A percentile compares a stretch with the other conserved stretches of the same genome.
phyloP scores from a whole-genome alignment of 257 asterid species.

The Penstemon davidsonii region DNA sequence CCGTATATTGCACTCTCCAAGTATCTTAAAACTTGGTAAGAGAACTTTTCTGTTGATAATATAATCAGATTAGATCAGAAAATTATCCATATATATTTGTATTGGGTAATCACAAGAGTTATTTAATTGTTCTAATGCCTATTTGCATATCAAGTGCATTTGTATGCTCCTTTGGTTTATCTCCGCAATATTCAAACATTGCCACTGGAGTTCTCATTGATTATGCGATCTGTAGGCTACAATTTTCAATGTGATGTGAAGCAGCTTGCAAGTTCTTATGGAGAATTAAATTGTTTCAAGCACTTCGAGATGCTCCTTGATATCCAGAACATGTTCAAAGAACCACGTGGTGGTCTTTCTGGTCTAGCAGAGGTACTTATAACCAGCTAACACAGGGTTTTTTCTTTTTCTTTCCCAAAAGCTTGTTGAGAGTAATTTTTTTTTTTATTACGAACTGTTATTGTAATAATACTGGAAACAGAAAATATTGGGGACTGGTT shows the following conservation, averaged over 20 bases:
- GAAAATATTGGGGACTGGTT: constrained; percentile 80
- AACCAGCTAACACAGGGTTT: constrained; percentile 14
- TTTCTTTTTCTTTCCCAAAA: not conserved
- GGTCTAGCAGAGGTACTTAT: constrained; percentile 76
- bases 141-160: not conserved
- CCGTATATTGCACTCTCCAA: constrained; percentile 67
- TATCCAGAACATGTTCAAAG: constrained; percentile 85
- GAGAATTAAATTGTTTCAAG: constrained; percentile 70
- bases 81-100: not conserved
- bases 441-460: not conserved
- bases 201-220: constrained; percentile 25
- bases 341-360: constrained; percentile 84
- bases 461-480: constrained; percentile 41
- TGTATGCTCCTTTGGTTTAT: constrained; percentile 12
- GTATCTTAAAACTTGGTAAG: constrained; percentile 92
- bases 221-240: constrained; percentile 56
- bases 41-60: constrained; percentile 20
- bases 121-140: not conserved
- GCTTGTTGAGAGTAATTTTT: too few relatives aligned
- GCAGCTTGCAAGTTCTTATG: constrained; percentile 81
- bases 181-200: not conserved
- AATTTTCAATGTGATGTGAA: constrained; percentile 80
- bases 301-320: constrained; percentile 89
- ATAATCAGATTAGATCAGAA: constrained; percentile 13
- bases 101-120: not conserved